Conservation (phyloP, 495 filamentous ascomycete genomes). For the Patellaria atrata region DNA sequence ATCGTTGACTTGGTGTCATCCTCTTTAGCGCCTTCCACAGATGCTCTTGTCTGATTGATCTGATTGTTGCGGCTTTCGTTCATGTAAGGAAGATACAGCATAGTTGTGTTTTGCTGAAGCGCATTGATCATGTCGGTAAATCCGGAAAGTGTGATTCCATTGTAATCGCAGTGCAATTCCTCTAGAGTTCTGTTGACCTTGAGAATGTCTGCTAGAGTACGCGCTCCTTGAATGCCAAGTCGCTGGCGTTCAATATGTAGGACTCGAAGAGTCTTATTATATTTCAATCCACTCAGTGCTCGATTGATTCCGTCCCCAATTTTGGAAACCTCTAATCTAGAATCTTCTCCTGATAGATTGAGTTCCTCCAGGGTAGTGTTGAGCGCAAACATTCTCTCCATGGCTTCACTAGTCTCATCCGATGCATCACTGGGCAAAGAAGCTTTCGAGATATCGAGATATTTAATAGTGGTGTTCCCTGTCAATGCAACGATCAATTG, state of each 20-base stretch:
- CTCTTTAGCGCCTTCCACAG: slow-evolving; percentile 27
- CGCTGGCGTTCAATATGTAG: slow-evolving; percentile 52
- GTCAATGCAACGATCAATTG: slow-evolving; percentile 57
- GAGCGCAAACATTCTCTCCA: slow-evolving; percentile 60
- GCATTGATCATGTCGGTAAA: slow-evolving; percentile 66
- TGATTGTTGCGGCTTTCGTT: slow-evolving; percentile 45
- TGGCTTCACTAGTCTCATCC: slow-evolving; percentile 54
- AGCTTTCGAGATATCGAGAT: slow-evolving; percentile 78
- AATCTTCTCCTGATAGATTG: slow-evolving; percentile 80
- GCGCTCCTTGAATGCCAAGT: slow-evolving; percentile 53
- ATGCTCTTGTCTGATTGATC: slow-evolving; percentile 46
- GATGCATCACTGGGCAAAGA: slow-evolving; percentile 69
- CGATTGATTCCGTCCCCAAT: slow-evolving; percentile 71
- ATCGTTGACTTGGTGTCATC: slow-evolving; percentile 16
- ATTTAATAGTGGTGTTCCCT: slow-evolving; percentile 55
- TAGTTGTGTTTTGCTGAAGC: slow-evolving; percentile 48
- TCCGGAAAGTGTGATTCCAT: slow-evolving; percentile 62
- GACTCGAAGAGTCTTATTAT: slow-evolving; percentile 60
- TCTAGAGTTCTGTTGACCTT: slow-evolving; percentile 48
- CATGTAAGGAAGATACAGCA: slow-evolving; percentile 54
- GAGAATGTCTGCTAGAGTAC: slow-evolving; percentile 62
- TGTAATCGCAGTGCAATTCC: slow-evolving; percentile 63
- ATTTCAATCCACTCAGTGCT: slow-evolving; percentile 59
- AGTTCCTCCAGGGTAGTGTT: slow-evolving; percentile 66
- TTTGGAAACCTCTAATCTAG: slow-evolving; percentile 71